Percentiles rank a stretch among this genome's conserved stretches.
Conservation (phyloP, 805 yeast species). For the Saitoella complicata region DNA sequence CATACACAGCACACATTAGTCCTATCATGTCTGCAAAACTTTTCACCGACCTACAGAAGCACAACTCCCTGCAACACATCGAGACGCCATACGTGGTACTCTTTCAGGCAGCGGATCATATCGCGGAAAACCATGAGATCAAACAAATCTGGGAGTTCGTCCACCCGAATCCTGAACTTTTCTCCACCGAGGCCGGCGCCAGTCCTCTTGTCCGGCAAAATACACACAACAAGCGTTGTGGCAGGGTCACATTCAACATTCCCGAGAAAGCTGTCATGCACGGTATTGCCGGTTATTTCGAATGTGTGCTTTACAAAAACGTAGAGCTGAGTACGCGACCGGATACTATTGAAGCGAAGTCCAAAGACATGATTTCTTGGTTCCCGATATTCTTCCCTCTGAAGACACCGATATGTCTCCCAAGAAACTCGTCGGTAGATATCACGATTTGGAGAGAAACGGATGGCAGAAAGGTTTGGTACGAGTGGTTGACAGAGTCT, state of each 20-base stretch:
- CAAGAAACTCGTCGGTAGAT: slow-evolving; percentile 39
- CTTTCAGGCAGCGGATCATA: slow-evolving; percentile 25
- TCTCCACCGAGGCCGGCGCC: neutral
- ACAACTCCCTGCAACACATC: slow-evolving; percentile 7
- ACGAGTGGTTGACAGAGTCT: slow-evolving; percentile 47
- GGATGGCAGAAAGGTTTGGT: slow-evolving; percentile 36
- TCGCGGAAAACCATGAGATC: slow-evolving; percentile 27
- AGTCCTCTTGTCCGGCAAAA: neutral
- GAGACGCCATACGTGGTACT: slow-evolving; percentile 32
- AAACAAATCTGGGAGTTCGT: slow-evolving; percentile 45
- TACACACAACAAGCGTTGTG: neutral
- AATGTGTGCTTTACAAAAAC: slow-evolving; percentile 49
- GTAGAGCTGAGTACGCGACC: slow-evolving; percentile 38
- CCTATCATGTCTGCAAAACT: slow-evolving; percentile 51
- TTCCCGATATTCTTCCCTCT: slow-evolving; percentile 53
- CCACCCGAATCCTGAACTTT: slow-evolving; percentile 28
- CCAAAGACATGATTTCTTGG: slow-evolving; percentile 44
- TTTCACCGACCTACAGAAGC: slow-evolving; percentile 18
- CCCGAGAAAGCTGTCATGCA: slow-evolving; percentile 41
- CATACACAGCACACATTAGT: slow-evolving; percentile 42
- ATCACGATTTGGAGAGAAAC: slow-evolving; percentile 34
- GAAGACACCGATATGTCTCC: slow-evolving; percentile 18
- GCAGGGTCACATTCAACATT: slow-evolving; percentile 21
- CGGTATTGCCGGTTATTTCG: slow-evolving; percentile 62
- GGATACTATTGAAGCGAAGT: slow-evolving; percentile 18